phyloP scores from a whole-genome alignment of 495 filamentous ascomycete genomes.

The Xylaria bambusicola region DNA sequence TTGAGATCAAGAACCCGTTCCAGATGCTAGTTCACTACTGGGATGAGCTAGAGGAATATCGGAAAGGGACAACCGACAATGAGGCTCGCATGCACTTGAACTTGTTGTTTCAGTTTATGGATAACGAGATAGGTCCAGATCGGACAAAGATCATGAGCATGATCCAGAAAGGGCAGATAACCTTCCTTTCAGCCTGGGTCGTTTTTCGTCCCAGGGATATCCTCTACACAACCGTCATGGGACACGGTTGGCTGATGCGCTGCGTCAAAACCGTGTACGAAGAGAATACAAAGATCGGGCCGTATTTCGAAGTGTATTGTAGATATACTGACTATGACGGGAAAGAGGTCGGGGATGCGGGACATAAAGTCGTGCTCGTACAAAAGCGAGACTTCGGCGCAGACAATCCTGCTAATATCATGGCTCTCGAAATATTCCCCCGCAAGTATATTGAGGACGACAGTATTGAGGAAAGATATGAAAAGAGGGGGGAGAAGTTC shows the following conservation, averaged over 20 bases:
- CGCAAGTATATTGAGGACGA: not conserved
- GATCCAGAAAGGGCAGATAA: slow-evolving; percentile 17
- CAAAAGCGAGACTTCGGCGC: slow-evolving; percentile 8
- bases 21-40: slow-evolving; percentile 22
- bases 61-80: slow-evolving; percentile 29
- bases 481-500: not conserved
- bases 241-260: slow-evolving; percentile 30
- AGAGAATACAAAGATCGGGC: slow-evolving; percentile 18
- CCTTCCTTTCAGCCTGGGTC: slow-evolving; percentile 27
- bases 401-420: slow-evolving; percentile 4
- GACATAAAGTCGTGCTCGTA: not conserved
- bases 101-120: slow-evolving; percentile 24
- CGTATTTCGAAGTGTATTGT: slow-evolving; percentile 28
- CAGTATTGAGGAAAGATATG: not conserved
- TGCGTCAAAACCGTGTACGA: slow-evolving; percentile 34
- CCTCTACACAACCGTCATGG: slow-evolving; percentile 25
- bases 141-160: slow-evolving; percentile 22
- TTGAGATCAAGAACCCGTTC: slow-evolving; percentile 25
- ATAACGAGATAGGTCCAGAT: slow-evolving; percentile 16
- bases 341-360: slow-evolving; percentile 19
- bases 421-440: not conserved
- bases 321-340: slow-evolving; percentile 27
- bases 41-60: slow-evolving; percentile 18
- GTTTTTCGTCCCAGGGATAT: slow-evolving; percentile 29
- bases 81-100: slow-evolving; percentile 32